Evolutionary conservation across 73 alveolate genomes (phyloP).

Genomic region (Paramecium sexaurelia): DNA sequence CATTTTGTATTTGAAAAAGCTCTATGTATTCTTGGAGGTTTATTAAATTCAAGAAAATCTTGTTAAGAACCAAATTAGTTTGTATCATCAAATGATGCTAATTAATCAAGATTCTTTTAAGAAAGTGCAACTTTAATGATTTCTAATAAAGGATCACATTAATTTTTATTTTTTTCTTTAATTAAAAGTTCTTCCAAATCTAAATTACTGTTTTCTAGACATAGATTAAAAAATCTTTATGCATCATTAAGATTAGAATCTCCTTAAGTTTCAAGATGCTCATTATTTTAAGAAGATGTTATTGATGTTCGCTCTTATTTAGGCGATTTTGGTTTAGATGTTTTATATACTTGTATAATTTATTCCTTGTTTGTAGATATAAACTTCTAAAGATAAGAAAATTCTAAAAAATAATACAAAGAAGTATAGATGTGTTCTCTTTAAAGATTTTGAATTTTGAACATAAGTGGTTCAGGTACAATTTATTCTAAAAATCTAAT

Average conservation of each 20-base stretch:
- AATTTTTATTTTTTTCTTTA: neutral
- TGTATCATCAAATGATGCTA: neutral
- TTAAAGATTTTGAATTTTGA: neutral
- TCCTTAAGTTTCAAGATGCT: constrained; percentile 43
- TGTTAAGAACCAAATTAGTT: neutral
- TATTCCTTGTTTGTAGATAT: neutral
- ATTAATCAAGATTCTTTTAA: neutral
- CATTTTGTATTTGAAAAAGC: constrained; percentile 23
- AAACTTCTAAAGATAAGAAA: neutral
- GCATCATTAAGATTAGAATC: constrained; percentile 49
- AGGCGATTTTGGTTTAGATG: neutral
- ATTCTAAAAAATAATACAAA: neutral
- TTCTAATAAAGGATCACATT: neutral
- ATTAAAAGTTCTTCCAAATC: constrained; percentile 34
- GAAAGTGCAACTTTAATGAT: constrained; percentile 10
- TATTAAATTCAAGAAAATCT: neutral
- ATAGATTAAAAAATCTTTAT: neutral
- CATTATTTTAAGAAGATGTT: constrained; percentile 31
- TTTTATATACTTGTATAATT: neutral
- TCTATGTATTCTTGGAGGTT: constrained; percentile 18
- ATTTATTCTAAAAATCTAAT: neutral
- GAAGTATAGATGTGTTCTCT: constrained; percentile 2
- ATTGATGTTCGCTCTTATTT: neutral
- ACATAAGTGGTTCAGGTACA: constrained; percentile 32
- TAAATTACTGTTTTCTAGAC: neutral